Conservation (phyloP, 2,329 filamentous ascomycete genomes). For the Trichoderma pleuroti region DNA sequence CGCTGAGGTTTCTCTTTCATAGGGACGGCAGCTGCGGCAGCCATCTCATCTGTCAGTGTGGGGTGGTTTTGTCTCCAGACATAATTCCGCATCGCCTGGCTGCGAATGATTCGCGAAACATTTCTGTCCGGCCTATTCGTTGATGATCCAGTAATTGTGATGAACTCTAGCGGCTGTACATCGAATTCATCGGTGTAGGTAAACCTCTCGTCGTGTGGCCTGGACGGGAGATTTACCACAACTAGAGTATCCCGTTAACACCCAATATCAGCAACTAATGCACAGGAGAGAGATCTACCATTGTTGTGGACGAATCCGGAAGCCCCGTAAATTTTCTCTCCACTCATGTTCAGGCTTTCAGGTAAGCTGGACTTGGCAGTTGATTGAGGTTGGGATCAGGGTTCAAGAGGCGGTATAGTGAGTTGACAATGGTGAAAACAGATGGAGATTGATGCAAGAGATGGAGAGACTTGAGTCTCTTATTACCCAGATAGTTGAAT, state of each 20-base stretch:
- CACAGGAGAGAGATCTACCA: not conserved
- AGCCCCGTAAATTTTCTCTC: not conserved
- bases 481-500: not conserved
- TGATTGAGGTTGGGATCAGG: not conserved
- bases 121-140: not conserved
- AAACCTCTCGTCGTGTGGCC: not conserved
- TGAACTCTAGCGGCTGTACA: slow-evolving; percentile 5
- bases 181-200: slow-evolving; percentile 4
- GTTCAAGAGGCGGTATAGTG: not conserved
- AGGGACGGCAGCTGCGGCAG: not conserved
- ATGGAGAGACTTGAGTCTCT: not conserved
- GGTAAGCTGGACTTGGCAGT: not conserved
- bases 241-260: not conserved
- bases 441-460: not conserved
- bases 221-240: not conserved
- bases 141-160: not conserved
- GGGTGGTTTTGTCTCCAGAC: slow-evolving; percentile 11
- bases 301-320: slow-evolving; percentile 2
- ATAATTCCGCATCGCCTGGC: slow-evolving; percentile 4
- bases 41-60: not conserved
- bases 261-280: not conserved
- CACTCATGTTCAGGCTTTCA: not conserved
- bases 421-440: not conserved
- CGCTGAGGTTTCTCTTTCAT: not conserved
- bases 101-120: not conserved